Base-by-base conservation (phyloP, 2,329 filamentous ascomycete species). In the Cytospora schulzeri region DNA sequence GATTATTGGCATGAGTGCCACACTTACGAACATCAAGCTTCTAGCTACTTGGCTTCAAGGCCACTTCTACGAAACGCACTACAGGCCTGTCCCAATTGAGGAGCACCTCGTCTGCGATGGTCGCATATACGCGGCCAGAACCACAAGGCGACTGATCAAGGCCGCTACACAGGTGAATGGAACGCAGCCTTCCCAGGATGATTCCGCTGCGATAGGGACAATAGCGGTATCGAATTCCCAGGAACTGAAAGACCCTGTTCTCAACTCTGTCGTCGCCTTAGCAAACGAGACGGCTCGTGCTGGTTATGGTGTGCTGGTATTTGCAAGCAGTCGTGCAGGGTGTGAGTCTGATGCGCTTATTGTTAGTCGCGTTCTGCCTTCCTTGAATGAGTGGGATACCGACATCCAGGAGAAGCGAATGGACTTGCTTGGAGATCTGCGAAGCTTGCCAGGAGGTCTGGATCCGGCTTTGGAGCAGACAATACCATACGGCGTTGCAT, bases 1-100 rank as follows among this genome's bases (percentile, higher is more conserved):
- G 71, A 87, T 93, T 24, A 78, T 92, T 64, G 90, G 89, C 69
- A 93, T 93, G 91, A 93, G 91, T 70, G 91, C 91, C 5, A 93
- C 91, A 0, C 79, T 93, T 55, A 87, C 91, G 88, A 92, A 93
- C 71, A 88, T 90, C 57, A 81, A 86, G 62, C 72, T 91, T 33
- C 79, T 93, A 57, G 88, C 89, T 2, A 79, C 80, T 38, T 93
- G 91, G 91, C 83, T 93, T 19, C 77, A 84, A 55, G 90, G 87
- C 1, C 88, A 89, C 70, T 90, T 85, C 57, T 92, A 91, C 70
- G 85, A 88, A 69, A 92, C 90, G 2, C 85, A 82, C 61, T 93
- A 92, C 72, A 83, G 87, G 2, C 90, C 91, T 1, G 81, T 93
- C n/a, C 90, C 90, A 0, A 87, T 93, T 26, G 84, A 91, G 59